Evolutionary conservation across 179 eudicot genomes (phyloP), one percentile per base, ranked within the genome.

Genomic region (Actinidia arguta): DNA sequence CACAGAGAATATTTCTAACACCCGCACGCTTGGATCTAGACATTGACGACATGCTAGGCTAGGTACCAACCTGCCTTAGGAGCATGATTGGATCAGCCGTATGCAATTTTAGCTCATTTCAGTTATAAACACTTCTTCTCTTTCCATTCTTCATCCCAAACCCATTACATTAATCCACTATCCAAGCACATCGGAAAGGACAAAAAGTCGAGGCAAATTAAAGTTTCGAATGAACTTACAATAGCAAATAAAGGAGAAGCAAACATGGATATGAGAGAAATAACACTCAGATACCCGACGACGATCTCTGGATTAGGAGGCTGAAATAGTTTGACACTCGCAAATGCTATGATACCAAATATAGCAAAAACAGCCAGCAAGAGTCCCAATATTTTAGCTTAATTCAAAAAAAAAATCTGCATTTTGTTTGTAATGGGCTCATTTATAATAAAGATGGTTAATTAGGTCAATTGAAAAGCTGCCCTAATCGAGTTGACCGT

Each of bases 401-500:
- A 20, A 52, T n/a, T 25, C 17, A 25, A 12, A 2, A 8, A 22
- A 39, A 10, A 52, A 17, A n/a, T 61, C 27, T 12, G 55, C 25
- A 4, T 76, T 20, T 66, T 52, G 64, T 1, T 76, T 7, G 25
- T 63, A 27, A 55, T 36, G 3, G 36, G 20, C 10, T 24, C 96
- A 51, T 88, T 82, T 55, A 83, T 63, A 27, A 94, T 88, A 93
- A 92, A 95, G 82, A 95, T 86, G 86, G 75, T 62, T 51, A 91
- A 62, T 81, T 95, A 95, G 75, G 85, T 81, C 46, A 92, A 84
- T 76, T 95, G 98, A 89, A 95, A 94, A 75, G 90, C 47, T 1
- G 95, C 98, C 64, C 98, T 98, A 70, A 90, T 66, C 4, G 98
- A 91, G 86, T 95, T 95, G 87, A 95, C 98, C 0, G 98, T 92